Conservation (phyloP, 1,284 basidiomycete genomes). For the Fomitopsis schrenkii region DNA sequence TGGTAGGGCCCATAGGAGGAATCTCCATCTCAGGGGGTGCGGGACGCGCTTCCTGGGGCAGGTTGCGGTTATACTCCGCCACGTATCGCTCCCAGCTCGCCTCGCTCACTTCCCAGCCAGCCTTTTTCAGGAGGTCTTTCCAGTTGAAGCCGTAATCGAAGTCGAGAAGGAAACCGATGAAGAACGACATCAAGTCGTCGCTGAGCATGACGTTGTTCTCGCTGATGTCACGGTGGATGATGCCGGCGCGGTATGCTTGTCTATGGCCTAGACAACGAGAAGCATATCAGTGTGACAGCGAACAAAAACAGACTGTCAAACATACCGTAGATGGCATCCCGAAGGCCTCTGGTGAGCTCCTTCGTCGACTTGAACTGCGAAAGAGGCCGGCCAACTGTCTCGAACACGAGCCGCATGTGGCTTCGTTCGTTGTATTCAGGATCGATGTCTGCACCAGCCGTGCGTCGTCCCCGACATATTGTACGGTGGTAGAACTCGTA, state of each 20-base stretch:
- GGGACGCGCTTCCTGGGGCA: background rate
- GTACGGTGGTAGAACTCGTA: too few relatives aligned
- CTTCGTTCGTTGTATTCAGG: too few relatives aligned
- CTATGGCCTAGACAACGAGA: conserved; percentile 3
- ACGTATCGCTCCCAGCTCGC: background rate
- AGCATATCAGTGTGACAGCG: background rate
- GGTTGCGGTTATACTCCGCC: background rate
- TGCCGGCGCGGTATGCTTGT: conserved; percentile 1
- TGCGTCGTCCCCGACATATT: too few relatives aligned
- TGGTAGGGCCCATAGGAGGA: background rate
- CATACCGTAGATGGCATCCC: conserved; percentile 12
- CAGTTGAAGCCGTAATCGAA: conserved; percentile 10
- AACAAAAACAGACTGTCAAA: background rate
- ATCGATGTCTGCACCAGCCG: too few relatives aligned
- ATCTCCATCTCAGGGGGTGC: background rate
- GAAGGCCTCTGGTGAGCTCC: conserved; percentile 6
- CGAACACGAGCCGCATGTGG: too few relatives aligned
- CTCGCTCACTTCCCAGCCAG: background rate
- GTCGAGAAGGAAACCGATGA: conserved; percentile 9
- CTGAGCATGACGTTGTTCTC: conserved; percentile 10
- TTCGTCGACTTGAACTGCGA: conserved; percentile 6
- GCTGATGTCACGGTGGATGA: conserved; percentile 12
- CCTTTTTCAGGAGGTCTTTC: background rate
- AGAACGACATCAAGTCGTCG: background rate
- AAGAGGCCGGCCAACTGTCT: too few relatives aligned